Conservation (phyloP, 805 yeast species). For the Candida ipomoeae region DNA sequence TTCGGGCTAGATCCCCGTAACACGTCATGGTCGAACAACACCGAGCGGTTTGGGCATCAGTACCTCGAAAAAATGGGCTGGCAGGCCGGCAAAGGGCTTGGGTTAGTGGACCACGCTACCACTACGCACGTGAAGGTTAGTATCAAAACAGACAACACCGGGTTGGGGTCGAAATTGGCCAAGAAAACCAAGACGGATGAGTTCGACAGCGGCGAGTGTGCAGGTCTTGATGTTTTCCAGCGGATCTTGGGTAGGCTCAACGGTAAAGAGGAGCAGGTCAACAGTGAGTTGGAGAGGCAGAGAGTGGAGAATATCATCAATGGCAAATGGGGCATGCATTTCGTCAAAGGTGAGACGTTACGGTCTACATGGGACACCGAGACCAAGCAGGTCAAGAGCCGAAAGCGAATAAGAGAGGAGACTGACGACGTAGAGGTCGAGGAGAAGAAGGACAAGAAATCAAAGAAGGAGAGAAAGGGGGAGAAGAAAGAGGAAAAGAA, state of each 20-base stretch:
- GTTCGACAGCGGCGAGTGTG: slow-evolving; percentile 76
- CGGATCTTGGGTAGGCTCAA: slow-evolving; percentile 82
- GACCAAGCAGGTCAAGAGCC: slow-evolving; percentile 21
- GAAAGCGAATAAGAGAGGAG: slow-evolving; percentile 16
- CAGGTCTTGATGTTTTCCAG: slow-evolving; percentile 92
- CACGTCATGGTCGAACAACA: slow-evolving; percentile 89
- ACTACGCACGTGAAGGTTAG: slow-evolving; percentile 81
- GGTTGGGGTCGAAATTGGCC: slow-evolving; percentile 81
- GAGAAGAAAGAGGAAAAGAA: slow-evolving; percentile 12
- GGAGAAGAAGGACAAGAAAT: slow-evolving; percentile 12
- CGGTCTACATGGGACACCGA: slow-evolving; percentile 79
- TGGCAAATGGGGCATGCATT: slow-evolving; percentile 85
- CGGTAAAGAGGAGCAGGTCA: slow-evolving; percentile 71
- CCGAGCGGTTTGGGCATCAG: slow-evolving; percentile 79
- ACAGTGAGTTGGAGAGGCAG: slow-evolving; percentile 62
- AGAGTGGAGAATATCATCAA: slow-evolving; percentile 66
- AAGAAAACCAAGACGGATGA: slow-evolving; percentile 58
- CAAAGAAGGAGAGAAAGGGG: not conserved
- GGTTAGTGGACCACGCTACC: slow-evolving; percentile 59
- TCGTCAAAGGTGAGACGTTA: slow-evolving; percentile 79
- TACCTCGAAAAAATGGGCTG: slow-evolving; percentile 83
- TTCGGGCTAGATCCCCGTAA: slow-evolving; percentile 93
- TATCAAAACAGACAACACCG: slow-evolving; percentile 76
- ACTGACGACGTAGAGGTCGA: slow-evolving; percentile 21
- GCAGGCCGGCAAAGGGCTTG: slow-evolving; percentile 89